Conservation (phyloP, 257 asterid genomes). For the Nicotiana noctiflora region DNA sequence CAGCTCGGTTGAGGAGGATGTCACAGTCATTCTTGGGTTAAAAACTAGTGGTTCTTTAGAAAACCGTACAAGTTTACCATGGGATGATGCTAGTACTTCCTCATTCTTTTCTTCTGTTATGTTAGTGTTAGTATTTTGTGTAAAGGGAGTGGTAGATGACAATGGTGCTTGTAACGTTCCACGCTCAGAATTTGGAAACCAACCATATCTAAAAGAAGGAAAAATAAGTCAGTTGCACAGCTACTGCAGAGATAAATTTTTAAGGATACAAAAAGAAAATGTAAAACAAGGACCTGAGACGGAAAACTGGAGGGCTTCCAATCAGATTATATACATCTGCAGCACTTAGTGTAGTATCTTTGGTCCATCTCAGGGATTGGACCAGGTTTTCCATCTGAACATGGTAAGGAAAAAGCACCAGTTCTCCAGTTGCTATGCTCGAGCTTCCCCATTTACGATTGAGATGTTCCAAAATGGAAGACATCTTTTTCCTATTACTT, state of each 20-base stretch:
- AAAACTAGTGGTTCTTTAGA: conserved; percentile 22
- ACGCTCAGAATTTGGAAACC: conserved; percentile 66
- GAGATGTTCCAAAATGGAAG: conserved; percentile 90
- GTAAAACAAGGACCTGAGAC: conserved; percentile 60
- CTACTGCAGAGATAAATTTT: neutral
- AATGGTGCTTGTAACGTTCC: conserved; percentile 40
- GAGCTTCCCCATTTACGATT: conserved; percentile 88
- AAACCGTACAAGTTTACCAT: conserved; percentile 20
- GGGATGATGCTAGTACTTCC: conserved; percentile 15
- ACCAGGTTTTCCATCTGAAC: conserved; percentile 48
- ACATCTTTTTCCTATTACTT: conserved; percentile 78
- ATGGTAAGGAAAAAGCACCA: conserved; percentile 79
- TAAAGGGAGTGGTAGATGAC: conserved; percentile 26
- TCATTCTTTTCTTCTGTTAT: conserved; percentile 24
- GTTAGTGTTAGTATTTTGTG: conserved; percentile 22
- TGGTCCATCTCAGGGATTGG: conserved; percentile 78
- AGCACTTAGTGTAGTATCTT: conserved; percentile 75
- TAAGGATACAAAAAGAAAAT: neutral
- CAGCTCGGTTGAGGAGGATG: conserved; percentile 28
- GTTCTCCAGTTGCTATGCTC: conserved; percentile 43
- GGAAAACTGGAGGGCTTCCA: conserved; percentile 82
- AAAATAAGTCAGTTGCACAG: conserved; percentile 16
- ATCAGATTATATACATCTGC: conserved; percentile 65
- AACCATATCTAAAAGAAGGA: conserved; percentile 65
- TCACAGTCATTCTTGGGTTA: conserved; percentile 18